Evolutionary conservation across 352 stramenopile genomes (phyloP).

Genomic region (Phytophthora foliorum): DNA sequence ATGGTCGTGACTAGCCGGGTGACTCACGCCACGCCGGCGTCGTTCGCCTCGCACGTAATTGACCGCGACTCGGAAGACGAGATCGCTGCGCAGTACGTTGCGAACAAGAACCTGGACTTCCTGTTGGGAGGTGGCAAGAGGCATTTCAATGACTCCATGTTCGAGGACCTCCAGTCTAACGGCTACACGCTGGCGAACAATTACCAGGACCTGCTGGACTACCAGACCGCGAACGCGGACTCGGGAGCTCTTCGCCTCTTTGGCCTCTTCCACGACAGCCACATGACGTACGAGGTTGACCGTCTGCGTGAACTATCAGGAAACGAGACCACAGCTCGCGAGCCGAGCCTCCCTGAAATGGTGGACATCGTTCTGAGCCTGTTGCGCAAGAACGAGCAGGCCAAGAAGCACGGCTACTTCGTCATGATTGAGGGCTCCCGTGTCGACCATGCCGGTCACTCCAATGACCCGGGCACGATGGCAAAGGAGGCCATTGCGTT

Average conservation of each 20-base stretch:
- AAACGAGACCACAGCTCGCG: conserved; percentile 50
- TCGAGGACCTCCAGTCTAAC: conserved; percentile 46
- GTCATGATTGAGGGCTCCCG: conserved; percentile 80
- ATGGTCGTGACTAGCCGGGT: conserved; percentile 79
- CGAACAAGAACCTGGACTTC: conserved; percentile 80
- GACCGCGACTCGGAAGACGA: conserved; percentile 64
- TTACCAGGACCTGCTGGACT: conserved; percentile 64
- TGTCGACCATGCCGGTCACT: conserved; percentile 74
- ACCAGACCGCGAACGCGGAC: conserved; percentile 56
- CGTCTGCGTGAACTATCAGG: conserved; percentile 49
- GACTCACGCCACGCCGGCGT: conserved; percentile 67
- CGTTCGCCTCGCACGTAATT: conserved; percentile 63
- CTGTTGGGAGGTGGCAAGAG: conserved; percentile 58
- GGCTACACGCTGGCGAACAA: conserved; percentile 71
- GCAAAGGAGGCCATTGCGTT: conserved; percentile 76
- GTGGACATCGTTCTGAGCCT: conserved; percentile 66
- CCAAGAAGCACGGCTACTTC: conserved; percentile 82
- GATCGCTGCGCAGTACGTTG: conserved; percentile 69
- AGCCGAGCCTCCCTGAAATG: conserved; percentile 74
- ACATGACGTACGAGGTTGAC: conserved; percentile 82
- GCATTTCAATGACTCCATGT: conserved; percentile 63
- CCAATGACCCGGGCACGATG: conserved; percentile 76
- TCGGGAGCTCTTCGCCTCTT: conserved; percentile 63
- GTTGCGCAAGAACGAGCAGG: conserved; percentile 72
- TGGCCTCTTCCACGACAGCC: conserved; percentile 64